A percentile compares a stretch with the other conserved stretches of the same genome.
phyloP scores from a whole-genome alignment of 2,329 filamentous ascomycete genomes.

The Coleophoma cylindrospora region DNA sequence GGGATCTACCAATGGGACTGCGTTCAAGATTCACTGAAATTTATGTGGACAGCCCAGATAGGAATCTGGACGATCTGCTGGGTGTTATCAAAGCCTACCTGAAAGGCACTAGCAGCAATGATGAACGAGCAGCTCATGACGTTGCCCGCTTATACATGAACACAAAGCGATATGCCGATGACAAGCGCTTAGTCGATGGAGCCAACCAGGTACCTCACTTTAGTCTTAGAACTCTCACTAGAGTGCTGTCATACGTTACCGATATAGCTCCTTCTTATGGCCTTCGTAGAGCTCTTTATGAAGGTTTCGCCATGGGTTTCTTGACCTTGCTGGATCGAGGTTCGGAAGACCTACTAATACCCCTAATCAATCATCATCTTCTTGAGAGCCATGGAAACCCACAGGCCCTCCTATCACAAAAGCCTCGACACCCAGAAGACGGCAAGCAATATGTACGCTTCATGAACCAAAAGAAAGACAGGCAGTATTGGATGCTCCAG shows the following conservation, averaged over 20 bases:
- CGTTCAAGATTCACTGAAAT: slow-evolving; percentile 92
- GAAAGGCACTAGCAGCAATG: slow-evolving; percentile 63
- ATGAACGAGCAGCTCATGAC: slow-evolving; percentile 71
- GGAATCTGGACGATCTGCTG: slow-evolving; percentile 78
- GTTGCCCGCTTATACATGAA: slow-evolving; percentile 84
- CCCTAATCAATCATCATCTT: slow-evolving; percentile 76
- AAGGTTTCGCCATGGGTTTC: slow-evolving; percentile 98
- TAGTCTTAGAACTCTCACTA: slow-evolving; percentile 88
- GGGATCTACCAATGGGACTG: slow-evolving; percentile 83
- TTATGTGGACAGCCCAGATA: slow-evolving; percentile 88
- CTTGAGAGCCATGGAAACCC: slow-evolving; percentile 66
- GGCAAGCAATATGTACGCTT: slow-evolving; percentile 77
- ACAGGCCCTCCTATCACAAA: slow-evolving; percentile 70
- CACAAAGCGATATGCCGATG: slow-evolving; percentile 74
- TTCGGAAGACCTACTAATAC: slow-evolving; percentile 74
- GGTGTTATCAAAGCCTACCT: slow-evolving; percentile 88
- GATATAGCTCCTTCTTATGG: slow-evolving; percentile 82
- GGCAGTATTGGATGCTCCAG: slow-evolving; percentile 86
- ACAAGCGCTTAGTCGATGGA: slow-evolving; percentile 86
- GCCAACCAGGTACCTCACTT: slow-evolving; percentile 96
- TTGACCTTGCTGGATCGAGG: slow-evolving; percentile 79
- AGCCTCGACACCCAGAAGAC: slow-evolving; percentile 72
- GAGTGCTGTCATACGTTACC: slow-evolving; percentile 82
- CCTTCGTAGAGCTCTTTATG: slow-evolving; percentile 78
- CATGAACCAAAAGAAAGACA: slow-evolving; percentile 53